Evolutionary conservation across 495 filamentous ascomycete species (phyloP).

Genomic region (Lentithecium fluviatile): DNA sequence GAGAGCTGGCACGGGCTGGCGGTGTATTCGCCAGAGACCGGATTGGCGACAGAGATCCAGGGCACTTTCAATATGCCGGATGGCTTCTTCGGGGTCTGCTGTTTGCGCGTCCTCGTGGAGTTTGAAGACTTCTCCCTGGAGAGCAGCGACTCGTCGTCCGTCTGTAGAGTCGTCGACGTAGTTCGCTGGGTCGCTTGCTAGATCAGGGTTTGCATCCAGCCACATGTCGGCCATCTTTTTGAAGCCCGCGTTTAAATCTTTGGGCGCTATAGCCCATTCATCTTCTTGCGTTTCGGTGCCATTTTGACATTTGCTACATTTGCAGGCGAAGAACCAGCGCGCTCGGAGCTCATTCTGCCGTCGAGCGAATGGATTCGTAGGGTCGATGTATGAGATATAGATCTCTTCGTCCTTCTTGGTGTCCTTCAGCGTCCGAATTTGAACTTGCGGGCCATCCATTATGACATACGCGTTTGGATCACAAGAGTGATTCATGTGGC

Average conservation of each 20-base stretch:
- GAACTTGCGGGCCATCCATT: slow-evolving; percentile 53
- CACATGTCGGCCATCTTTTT: slow-evolving; percentile 14
- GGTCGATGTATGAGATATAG: slow-evolving; percentile 67
- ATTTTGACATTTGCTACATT: slow-evolving; percentile 54
- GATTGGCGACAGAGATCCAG: slow-evolving; percentile 24
- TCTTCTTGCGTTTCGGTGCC: slow-evolving; percentile 38
- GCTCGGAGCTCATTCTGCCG: slow-evolving; percentile 55
- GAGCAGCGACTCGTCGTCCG: slow-evolving; percentile 17
- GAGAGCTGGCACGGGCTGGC: slow-evolving; percentile 37
- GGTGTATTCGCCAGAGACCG: slow-evolving; percentile 30
- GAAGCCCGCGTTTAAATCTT: slow-evolving; percentile 16
- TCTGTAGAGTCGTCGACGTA: slow-evolving; percentile 25
- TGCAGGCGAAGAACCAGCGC: slow-evolving; percentile 66
- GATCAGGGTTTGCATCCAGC: slow-evolving; percentile 3
- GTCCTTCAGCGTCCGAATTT: slow-evolving; percentile 45
- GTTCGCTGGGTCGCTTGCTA: slow-evolving; percentile 16
- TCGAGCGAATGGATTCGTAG: slow-evolving; percentile 50
- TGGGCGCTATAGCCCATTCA: slow-evolving; percentile 24
- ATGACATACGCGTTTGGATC: slow-evolving; percentile 64
- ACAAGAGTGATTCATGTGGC: slow-evolving; percentile 70
- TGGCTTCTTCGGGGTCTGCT: slow-evolving; percentile 17
- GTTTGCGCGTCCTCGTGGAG: slow-evolving; percentile 12
- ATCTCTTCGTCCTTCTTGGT: slow-evolving; percentile 61
- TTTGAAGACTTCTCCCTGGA: slow-evolving; percentile 32
- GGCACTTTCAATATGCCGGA: slow-evolving; percentile 20